phyloP scores from a whole-genome alignment of 768 basidiomycete species.

The Kwoniella shandongensis region DNA sequence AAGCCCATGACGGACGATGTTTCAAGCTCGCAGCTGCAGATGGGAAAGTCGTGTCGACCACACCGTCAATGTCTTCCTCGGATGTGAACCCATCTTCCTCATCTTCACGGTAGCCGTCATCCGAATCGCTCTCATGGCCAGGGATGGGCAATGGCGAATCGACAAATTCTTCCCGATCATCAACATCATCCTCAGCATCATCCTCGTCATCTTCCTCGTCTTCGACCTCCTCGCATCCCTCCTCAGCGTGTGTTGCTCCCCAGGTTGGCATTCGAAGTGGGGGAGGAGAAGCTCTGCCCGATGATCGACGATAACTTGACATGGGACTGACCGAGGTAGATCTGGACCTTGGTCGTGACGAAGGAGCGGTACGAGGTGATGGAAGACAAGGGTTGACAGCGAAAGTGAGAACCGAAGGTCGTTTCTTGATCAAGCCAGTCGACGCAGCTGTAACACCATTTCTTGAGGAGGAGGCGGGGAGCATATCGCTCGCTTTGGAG shows the following conservation, averaged over 20 bases:
- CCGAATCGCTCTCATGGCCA: conserved; percentile 21
- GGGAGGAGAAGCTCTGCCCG: background rate
- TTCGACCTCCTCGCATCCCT: conserved; percentile 7
- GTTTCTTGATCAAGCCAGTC: conserved; percentile 7
- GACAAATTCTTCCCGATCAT: conserved; percentile 6
- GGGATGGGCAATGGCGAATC: conserved; percentile 23
- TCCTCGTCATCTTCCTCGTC: conserved; percentile 5
- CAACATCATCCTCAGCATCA: conserved; percentile 6
- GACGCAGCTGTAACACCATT: background rate
- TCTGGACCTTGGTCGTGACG: background rate
- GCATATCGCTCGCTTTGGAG: background rate
- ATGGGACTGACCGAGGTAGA: conserved; percentile 6
- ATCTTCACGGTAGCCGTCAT: conserved; percentile 21
- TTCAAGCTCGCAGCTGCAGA: conserved; percentile 1
- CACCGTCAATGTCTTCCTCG: conserved; percentile 16
- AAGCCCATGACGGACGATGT: conserved; percentile 7
- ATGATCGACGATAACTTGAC: conserved; percentile 1
- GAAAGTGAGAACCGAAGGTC: conserved; percentile 14
- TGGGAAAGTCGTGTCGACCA: conserved; percentile 1
- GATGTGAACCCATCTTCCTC: conserved; percentile 21
- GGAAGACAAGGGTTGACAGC: conserved; percentile 8
- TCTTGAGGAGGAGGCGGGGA: background rate
- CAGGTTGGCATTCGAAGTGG: conserved; percentile 3
- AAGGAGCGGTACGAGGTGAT: background rate
- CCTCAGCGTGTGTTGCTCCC: conserved; percentile 1